Evolutionary conservation across 2,329 filamentous ascomycete species (phyloP), one percentile per base, ranked within the genome.

Genomic region (Penicillium brevicompactum): DNA sequence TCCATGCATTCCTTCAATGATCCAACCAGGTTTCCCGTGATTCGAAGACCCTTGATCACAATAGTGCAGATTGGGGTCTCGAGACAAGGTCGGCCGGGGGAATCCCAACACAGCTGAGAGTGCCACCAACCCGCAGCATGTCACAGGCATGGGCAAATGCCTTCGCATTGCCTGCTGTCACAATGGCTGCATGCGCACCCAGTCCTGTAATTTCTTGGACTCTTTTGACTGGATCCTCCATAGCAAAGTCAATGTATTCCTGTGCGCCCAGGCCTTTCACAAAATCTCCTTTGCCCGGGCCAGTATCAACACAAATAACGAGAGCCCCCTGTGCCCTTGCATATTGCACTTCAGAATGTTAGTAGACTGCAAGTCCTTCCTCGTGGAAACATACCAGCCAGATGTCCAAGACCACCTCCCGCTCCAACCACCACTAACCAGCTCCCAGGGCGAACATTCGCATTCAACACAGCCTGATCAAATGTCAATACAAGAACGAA

Each of bases 371-470:
- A 27, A 27, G 24, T 27, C 24, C 24, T 6, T 27, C 5, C 24
- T 27, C 5, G 24, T 27, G 24, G 8, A 31, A 6, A 56, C 69
- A 42, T 55, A 76, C 74, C 73, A 53, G 76, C 76, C 34, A 78
- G 69, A 60, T 78, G 74, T 2, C 77, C 77, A n/a, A 79, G 65
- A 5, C 77, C 77, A 43, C 77, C 77, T 34, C 75, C 77, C 13
- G 77, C 77, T 9, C 77, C 77, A n/a, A 79, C 70, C 11, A 79
- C 76, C 2, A 76, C 74, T 27, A 79, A 60, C 72, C 71, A 76
- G 34, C 76, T 66, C 11, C 76, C 76, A 11, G 69, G 60, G 43
- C 72, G 70, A 47, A 78, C 55, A 37, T 74, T 71, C 6, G 76
- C 63, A 59, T 78, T 78, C 38, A 74, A 60, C 16, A 79, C 73